Evolutionary conservation across 2,329 filamentous ascomycete genomes (phyloP).

Genomic region (Cryphonectria parasitica): DNA sequence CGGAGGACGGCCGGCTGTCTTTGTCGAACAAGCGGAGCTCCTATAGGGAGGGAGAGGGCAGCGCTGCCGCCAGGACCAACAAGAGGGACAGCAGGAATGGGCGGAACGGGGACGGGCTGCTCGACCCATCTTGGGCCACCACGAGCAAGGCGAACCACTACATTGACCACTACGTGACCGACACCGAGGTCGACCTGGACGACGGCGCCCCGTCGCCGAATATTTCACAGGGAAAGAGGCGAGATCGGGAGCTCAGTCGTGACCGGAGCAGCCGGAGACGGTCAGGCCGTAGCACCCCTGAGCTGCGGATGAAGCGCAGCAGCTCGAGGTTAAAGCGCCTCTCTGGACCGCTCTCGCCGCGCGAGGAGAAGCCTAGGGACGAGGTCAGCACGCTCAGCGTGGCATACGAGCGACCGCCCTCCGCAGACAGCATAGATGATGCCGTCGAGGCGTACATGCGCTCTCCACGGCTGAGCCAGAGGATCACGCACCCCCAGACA

Average conservation of each 20-base stretch:
- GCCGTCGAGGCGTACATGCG: constrained; percentile 84
- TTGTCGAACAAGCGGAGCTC: constrained; percentile 6
- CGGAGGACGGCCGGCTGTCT: constrained; percentile 6
- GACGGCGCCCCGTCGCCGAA: constrained; percentile 73
- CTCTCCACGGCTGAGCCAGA: constrained; percentile 84
- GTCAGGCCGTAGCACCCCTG: constrained; percentile 55
- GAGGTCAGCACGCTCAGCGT: constrained; percentile 38
- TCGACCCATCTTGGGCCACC: constrained; percentile 35
- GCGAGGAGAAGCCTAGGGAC: constrained; percentile 40
- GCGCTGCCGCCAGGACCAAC: neutral
- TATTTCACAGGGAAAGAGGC: constrained; percentile 63
- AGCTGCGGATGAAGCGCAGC: constrained; percentile 54
- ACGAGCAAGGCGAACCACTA: constrained; percentile 32
- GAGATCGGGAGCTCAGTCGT: constrained; percentile 51
- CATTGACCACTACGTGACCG: constrained; percentile 27
- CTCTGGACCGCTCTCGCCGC: constrained; percentile 53
- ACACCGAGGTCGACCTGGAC: constrained; percentile 47
- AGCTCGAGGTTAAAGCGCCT: constrained; percentile 63
- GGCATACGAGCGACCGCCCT: constrained; percentile 73
- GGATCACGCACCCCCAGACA: constrained; percentile 82
- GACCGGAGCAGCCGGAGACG: constrained; percentile 50
- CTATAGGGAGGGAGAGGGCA: constrained; percentile 5
- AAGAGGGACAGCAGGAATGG: constrained; percentile 18
- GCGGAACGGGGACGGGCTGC: constrained; percentile 25
- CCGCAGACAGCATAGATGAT: constrained; percentile 84